Evolutionary conservation across 768 basidiomycete genomes (phyloP).

Genomic region (Tricholoma terreum): DNA sequence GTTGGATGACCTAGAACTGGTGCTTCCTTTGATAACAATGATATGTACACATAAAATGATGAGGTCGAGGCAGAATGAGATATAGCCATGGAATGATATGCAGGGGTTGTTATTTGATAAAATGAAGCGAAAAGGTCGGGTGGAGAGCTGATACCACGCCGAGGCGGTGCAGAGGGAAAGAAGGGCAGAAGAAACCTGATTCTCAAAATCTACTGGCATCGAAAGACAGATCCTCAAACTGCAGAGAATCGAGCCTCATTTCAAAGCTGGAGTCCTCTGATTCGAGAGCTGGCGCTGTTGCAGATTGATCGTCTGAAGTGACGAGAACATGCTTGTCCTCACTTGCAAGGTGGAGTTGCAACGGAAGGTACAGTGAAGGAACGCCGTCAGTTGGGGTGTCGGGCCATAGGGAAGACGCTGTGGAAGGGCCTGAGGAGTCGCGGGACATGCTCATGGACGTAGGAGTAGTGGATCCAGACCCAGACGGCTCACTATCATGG

Average conservation of each 20-base stretch:
- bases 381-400: slow-evolving; percentile 17
- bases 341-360: background rate
- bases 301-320: background rate
- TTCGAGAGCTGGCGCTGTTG: slow-evolving; percentile 4
- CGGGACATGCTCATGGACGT: slow-evolving; percentile 21
- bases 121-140: background rate
- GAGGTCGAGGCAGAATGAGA: background rate
- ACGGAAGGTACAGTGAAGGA: background rate
- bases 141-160: too few relatives aligned
- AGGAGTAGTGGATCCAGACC: slow-evolving; percentile 7
- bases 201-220: slow-evolving; percentile 54
- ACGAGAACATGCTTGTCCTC: background rate
- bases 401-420: slow-evolving; percentile 12
- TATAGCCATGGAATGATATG: background rate
- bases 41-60: too few relatives aligned
- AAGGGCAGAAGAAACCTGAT: too few relatives aligned
- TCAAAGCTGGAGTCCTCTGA: slow-evolving; percentile 49
- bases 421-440: slow-evolving; percentile 22
- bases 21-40: too few relatives aligned
- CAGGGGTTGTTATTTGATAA: background rate
- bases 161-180: too few relatives aligned
- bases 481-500: slow-evolving; percentile 6
- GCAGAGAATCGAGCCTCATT: slow-evolving; percentile 69
- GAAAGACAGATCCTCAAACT: slow-evolving; percentile 70
- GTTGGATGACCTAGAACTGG: too few relatives aligned